Conservation (phyloP, 202 grass and related monocot species). For the Dendrocalamus latiflorus region DNA sequence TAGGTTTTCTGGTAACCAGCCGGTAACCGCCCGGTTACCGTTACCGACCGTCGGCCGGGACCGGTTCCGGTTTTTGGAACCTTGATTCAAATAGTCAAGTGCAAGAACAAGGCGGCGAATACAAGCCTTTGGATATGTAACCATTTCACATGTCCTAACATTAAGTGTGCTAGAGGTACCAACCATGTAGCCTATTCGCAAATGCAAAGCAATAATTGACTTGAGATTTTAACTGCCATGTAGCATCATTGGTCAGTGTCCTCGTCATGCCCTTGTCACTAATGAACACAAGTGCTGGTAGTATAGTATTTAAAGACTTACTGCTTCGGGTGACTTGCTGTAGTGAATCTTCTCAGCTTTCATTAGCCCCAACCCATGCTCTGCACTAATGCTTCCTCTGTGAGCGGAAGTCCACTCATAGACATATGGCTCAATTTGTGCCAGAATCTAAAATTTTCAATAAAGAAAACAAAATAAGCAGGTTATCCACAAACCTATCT, state of each 20-base stretch:
- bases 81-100: too few relatives aligned
- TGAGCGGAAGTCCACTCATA: conserved; percentile 94
- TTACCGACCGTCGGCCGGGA: too few relatives aligned
- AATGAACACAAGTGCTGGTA: neutral
- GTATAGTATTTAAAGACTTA: conserved; percentile 26
- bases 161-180: neutral
- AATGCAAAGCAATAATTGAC: neutral
- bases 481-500: neutral
- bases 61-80: too few relatives aligned
- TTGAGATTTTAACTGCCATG: neutral
- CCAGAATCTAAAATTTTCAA: conserved; percentile 55
- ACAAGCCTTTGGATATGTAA: too few relatives aligned
- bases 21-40: too few relatives aligned
- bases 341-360: too few relatives aligned
- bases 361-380: conserved; percentile 84
- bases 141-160: neutral
- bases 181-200: neutral
- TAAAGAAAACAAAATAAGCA: conserved; percentile 23
- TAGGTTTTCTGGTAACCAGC: too few relatives aligned
- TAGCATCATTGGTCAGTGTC: neutral
- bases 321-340: conserved; percentile 83
- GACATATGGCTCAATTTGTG: conserved; percentile 83
- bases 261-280: neutral
- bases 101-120: neutral
- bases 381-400: conserved; percentile 94